Evolutionary conservation across 768 basidiomycete genomes (phyloP), one percentile per base, ranked within the genome.

Genomic region (Kwoniella botswanensis): DNA sequence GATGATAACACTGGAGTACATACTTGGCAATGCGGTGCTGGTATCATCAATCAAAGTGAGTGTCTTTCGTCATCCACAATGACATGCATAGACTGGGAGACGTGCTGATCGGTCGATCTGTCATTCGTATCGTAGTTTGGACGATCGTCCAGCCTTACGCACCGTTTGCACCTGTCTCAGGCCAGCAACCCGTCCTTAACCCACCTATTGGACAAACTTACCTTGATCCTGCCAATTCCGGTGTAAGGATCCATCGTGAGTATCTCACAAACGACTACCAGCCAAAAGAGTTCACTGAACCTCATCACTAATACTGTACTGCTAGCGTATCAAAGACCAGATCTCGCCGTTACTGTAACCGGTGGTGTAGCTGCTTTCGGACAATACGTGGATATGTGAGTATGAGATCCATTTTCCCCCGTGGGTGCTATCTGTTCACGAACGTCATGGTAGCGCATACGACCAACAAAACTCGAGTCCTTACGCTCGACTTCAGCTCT

Each of bases 11-110:
- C 46, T 50, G 76, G 74, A 13, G 61, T 68, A 5, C 81, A 82
- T 71, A 81, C 80, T 1, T 81, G 80, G 72, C 79, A 80, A 64
- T 83, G 82, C 67, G 78, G 77, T 5, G 74, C 77, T 18, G 69
- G 72, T 21, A 82, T 77, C 73, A 80, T 76, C 70, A 82, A 83
- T 63, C 82, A 83, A 62, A 60, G 76, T 77, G 44, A 63, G 76
- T 77, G 58, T 5, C 13, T 0, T 2, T 29, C 58, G 17, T 35
- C 35, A 29, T 35, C 29, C n/a, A 15, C 62, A 35, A 4, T 9
- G 35, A 35, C 7, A 35, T 35, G 35, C 35, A 35, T 35, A 4
- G 1, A 0, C 35, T 35, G 35, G 35, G 35, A 35, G 6, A 6
- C 35, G 26, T 12, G 29, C 21, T 26, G 9, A 35, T 24, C 15